A percentile compares a stretch with the other conserved stretches of the same genome.
Evolutionary conservation across 768 basidiomycete genomes (phyloP).

Genomic region (Cystofilobasidium ferigula): DNA sequence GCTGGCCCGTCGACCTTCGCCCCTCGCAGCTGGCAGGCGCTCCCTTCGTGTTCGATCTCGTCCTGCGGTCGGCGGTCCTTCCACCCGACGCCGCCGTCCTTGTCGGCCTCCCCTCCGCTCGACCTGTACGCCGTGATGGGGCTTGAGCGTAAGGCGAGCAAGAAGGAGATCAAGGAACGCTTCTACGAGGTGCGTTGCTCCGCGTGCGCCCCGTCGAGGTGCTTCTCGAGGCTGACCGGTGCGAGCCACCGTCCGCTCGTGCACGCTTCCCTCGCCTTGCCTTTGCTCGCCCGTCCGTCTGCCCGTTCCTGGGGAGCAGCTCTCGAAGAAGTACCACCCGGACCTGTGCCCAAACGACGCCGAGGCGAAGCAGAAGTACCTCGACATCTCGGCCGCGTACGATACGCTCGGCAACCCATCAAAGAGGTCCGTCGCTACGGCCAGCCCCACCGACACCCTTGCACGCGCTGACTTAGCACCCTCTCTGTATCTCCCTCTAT

Average conservation of each 20-base stretch:
- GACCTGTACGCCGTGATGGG: constrained; percentile 9
- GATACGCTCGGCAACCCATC: constrained; percentile 17
- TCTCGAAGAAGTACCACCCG: constrained; percentile 24
- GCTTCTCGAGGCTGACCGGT: background rate
- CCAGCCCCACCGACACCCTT: background rate
- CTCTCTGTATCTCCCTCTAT: background rate
- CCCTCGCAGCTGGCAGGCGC: no score
- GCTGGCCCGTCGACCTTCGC: no score
- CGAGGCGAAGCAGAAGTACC: constrained; percentile 18
- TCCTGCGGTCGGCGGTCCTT: background rate
- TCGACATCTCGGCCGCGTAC: constrained; percentile 21
- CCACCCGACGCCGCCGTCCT: background rate
- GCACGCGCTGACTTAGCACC: background rate
- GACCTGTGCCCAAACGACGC: constrained; percentile 16
- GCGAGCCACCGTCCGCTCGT: background rate
- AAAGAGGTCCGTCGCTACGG: constrained; percentile 11
- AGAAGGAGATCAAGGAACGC: constrained; percentile 23
- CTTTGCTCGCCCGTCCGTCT: background rate
- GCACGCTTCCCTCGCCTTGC: background rate
- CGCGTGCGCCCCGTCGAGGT: background rate
- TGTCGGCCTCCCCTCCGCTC: background rate
- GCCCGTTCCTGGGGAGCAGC: background rate
- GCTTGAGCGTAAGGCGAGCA: constrained; percentile 12
- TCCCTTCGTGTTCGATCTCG: no score
- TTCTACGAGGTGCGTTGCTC: constrained; percentile 19